Evolutionary conservation across 2,329 filamentous ascomycete genomes (phyloP).

Genomic region (Xylariaceae sp.): DNA sequence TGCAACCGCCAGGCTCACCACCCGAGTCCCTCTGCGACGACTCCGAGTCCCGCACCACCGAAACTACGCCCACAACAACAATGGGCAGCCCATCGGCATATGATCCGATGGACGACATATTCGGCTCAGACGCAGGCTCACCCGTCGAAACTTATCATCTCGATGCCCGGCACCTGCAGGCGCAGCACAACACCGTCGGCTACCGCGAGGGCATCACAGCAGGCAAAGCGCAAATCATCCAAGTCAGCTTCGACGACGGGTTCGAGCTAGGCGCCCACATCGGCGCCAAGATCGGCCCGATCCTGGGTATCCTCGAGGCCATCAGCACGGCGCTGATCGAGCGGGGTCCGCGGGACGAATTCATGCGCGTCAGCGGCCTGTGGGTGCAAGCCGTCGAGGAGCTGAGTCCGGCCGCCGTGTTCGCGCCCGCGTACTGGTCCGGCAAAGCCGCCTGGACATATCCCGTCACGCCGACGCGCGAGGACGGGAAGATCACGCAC

Average conservation of each 20-base stretch:
- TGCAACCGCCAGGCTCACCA: slow-evolving; percentile 13
- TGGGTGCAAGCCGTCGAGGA: slow-evolving; percentile 51
- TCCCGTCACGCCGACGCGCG: slow-evolving; percentile 38
- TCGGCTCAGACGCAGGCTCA: slow-evolving; percentile 5
- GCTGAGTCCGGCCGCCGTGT: slow-evolving; percentile 57
- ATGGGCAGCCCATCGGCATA: slow-evolving; percentile 1
- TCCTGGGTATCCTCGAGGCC: slow-evolving; percentile 74
- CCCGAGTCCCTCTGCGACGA: not conserved
- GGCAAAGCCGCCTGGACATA: slow-evolving; percentile 68
- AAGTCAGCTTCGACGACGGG: slow-evolving; percentile 87
- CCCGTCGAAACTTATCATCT: slow-evolving; percentile 30
- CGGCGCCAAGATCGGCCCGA: slow-evolving; percentile 65
- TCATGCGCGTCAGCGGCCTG: slow-evolving; percentile 31
- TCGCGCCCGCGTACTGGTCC: slow-evolving; percentile 61
- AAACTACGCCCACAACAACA: not conserved
- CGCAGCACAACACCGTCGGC: slow-evolving; percentile 75
- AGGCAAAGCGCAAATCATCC: slow-evolving; percentile 71
- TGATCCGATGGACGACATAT: slow-evolving; percentile 13
- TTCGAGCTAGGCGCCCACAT: slow-evolving; percentile 79
- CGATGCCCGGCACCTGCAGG: slow-evolving; percentile 69
- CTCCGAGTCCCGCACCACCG: not conserved
- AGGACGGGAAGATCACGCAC: slow-evolving; percentile 39
- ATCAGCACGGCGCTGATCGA: slow-evolving; percentile 47
- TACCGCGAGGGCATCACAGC: slow-evolving; percentile 81
- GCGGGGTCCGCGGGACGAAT: slow-evolving; percentile 23